Evolutionary conservation across 768 basidiomycete species (phyloP).

Genomic region (Pleurotus citrinopileatus): DNA sequence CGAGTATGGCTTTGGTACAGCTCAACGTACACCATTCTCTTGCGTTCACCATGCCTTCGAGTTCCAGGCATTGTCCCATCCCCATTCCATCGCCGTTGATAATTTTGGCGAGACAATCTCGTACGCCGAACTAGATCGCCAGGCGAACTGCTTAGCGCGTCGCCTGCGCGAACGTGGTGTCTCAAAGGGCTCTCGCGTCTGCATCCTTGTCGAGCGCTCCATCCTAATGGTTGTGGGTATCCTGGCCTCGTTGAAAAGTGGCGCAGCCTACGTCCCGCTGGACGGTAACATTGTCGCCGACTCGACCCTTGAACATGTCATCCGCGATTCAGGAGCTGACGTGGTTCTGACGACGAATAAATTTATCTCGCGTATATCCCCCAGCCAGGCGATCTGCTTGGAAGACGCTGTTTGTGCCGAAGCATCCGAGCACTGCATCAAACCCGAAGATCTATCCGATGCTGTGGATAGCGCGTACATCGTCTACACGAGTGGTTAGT

Average conservation of each 20-base stretch:
- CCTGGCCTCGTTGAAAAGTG: conserved; percentile 42
- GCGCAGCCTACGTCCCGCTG: conserved; percentile 45
- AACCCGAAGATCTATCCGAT: conserved; percentile 25
- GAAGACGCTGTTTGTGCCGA: conserved; percentile 28
- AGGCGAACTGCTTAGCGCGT: conserved; percentile 29
- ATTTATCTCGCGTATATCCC: conserved; percentile 30
- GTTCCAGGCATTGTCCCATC: conserved; percentile 20
- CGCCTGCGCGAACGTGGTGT: conserved; percentile 37
- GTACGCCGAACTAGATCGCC: conserved; percentile 26
- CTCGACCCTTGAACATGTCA: conserved; percentile 37
- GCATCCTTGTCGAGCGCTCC: conserved; percentile 43
- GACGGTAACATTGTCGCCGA: conserved; percentile 46
- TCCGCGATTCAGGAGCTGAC: conserved; percentile 32
- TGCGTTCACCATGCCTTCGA: conserved; percentile 24
- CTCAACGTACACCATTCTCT: conserved; percentile 10
- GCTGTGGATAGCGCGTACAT: conserved; percentile 35
- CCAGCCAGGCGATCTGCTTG: conserved; percentile 26
- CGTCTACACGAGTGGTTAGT: conserved; percentile 53
- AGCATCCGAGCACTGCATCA: conserved; percentile 26
- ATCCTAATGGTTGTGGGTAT: conserved; percentile 40
- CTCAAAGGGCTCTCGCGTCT: conserved; percentile 38
- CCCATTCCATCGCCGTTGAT: conserved; percentile 24
- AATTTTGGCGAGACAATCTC: conserved; percentile 25
- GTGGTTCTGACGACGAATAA: conserved; percentile 35
- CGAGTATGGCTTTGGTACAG: conserved; percentile 41